Evolutionary conservation across 306 rosid genomes (phyloP), one percentile per base, ranked within the genome.

Genomic region (Phaseolus lunatus): DNA sequence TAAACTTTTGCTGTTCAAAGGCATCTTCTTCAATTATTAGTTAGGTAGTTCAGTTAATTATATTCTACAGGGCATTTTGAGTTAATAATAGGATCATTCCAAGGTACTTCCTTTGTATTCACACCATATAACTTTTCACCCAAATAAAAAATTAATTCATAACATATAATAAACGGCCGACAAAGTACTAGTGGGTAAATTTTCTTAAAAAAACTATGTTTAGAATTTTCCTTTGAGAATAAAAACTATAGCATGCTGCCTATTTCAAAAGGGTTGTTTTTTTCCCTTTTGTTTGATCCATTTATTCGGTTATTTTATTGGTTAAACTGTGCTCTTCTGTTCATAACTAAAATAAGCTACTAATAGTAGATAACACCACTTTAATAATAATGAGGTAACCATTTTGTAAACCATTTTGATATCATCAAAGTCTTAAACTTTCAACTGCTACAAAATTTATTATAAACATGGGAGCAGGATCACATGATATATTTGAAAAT

Each of bases 401-500:
- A 74, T 61, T 61, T 61, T 45, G 61, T 7, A 18, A 62, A 49
- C 47, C 24, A n/a, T 18, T 22, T 61, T 43, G 22, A 61, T 29
- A 75, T 44, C 9, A 62, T 7, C 48, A 11, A 43, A 43, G 24
- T 16, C 41, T 15, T 23, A 4, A 47, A 64, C 35, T 48, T 35
- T 47, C 7, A 62, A 48, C 48, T 10, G 4, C 70, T 61, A 74
- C 22, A 45, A 73, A 39, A 23, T 43, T 43, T 43, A 43, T 43
- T 12, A 35, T 2, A 56, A 39, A 6, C 18, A 73, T 59, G 23
- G 44, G 15, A 11, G 58, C 57, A 62, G 4, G 45, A 63, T 63
- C 47, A 63, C 69, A 27, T n/a, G 78, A 59, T 58, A 11, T 7
- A 58, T 59, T 44, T 74, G 72, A 76, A 76, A 66, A 50, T 37